These are phyloP conservation scores for Trametes cubensis DNA, from an alignment of 768 basidiomycete genomes.

Conservation along the genomic window DNA sequence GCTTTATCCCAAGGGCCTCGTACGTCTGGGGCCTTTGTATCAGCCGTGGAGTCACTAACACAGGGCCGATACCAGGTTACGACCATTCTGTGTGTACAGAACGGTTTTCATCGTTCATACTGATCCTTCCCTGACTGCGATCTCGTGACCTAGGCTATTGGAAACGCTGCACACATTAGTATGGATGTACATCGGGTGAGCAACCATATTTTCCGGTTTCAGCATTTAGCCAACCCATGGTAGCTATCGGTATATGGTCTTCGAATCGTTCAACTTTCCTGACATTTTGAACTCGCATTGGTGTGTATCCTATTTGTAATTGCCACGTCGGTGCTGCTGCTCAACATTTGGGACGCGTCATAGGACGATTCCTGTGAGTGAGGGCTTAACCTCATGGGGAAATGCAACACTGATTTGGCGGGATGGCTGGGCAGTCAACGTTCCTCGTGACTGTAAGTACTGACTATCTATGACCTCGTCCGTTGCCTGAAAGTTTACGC, in stretches of 20 bases:
- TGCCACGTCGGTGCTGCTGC: not conserved
- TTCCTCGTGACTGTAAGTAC: not conserved
- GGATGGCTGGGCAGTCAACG: not conserved
- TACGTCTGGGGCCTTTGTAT: not conserved
- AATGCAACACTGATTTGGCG: not conserved
- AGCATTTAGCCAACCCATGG: no score
- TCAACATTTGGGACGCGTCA: no score
- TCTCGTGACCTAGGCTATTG: no score
- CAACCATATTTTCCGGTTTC: not conserved
- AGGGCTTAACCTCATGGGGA: no score
- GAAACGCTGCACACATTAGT: slow-evolving; percentile 3
- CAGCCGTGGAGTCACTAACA: no score
- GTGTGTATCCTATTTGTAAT: not conserved
- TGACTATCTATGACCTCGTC: no score
- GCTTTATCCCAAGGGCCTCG: not conserved
- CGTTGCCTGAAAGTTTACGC: no score
- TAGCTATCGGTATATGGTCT: slow-evolving; percentile 5
- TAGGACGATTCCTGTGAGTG: not conserved
- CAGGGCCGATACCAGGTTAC: no score
- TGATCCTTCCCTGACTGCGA: no score
- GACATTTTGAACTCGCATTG: not conserved
- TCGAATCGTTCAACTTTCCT: not conserved
- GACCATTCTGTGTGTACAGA: no score
- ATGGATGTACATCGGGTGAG: slow-evolving; percentile 6
- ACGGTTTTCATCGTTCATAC: no score